phyloP scores from a whole-genome alignment of 2,329 filamentous ascomycete species.

The Paecilomyces formosus region DNA sequence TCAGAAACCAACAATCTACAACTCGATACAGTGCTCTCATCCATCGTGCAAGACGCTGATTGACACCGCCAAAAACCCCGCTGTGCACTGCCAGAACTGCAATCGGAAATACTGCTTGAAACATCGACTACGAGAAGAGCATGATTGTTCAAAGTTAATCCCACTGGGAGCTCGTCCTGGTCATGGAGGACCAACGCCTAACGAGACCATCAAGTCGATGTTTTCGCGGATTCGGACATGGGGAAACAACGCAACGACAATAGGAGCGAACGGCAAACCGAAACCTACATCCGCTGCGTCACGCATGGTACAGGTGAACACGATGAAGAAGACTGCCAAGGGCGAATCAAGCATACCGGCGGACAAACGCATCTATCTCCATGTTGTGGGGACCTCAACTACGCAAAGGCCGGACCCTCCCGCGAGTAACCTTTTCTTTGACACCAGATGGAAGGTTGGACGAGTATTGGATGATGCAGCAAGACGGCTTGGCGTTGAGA shows the following conservation, averaged over 20 bases:
- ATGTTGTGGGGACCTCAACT: conserved; percentile 82
- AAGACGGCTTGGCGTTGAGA: conserved; percentile 34
- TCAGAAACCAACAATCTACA: conserved; percentile 49
- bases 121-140: conserved; percentile 55
- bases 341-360: conserved; percentile 73
- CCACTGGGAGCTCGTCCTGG: conserved; percentile 47
- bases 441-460: conserved; percentile 82
- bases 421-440: conserved; percentile 73
- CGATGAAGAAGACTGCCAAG: conserved; percentile 79
- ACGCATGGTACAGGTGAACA: conserved; percentile 62
- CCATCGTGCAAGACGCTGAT: conserved; percentile 46
- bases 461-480: conserved; percentile 45
- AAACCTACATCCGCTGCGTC: conserved; percentile 58
- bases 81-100: conserved; percentile 44
- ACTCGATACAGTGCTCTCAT: conserved; percentile 45
- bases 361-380: conserved; percentile 84
- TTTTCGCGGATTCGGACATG: conserved; percentile 72
- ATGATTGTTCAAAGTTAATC: conserved; percentile 72
- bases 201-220: conserved; percentile 63
- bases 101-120: conserved; percentile 45
- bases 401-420: conserved; percentile 78
- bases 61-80: conserved; percentile 43
- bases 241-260: conserved; percentile 61
- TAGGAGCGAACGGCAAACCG: conserved; percentile 36
- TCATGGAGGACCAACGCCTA: conserved; percentile 37